These are phyloP conservation scores for Clausena lansium DNA, from an alignment of 345 rosid species.

Conservation along the genomic window DNA sequence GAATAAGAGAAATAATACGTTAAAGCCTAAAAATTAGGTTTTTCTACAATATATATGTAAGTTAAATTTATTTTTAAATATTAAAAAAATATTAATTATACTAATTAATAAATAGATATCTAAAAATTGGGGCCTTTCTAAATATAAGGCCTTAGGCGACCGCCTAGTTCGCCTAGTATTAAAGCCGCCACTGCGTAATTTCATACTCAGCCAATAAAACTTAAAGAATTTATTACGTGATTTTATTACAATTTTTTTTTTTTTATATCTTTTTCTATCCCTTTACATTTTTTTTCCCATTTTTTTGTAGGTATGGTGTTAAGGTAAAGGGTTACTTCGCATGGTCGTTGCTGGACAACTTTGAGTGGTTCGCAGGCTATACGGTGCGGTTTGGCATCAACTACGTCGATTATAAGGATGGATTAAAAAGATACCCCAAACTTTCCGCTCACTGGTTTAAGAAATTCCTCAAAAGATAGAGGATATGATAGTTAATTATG, in stretches of 20 bases:
- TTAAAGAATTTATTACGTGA: neutral
- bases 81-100: too few relatives aligned
- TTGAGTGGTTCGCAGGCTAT: conserved; percentile 46
- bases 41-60: too few relatives aligned
- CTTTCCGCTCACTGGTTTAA: conserved; percentile 27
- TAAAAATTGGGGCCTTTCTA: too few relatives aligned
- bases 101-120: too few relatives aligned
- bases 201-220: neutral
- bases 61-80: too few relatives aligned
- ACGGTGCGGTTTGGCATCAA: conserved; percentile 40
- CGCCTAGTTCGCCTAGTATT: too few relatives aligned
- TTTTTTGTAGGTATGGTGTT: conserved; percentile 25
- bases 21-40: too few relatives aligned
- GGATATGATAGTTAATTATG: neutral
- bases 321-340: conserved; percentile 46
- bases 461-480: conserved; percentile 27
- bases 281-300: neutral
- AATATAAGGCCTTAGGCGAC: too few relatives aligned
- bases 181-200: too few relatives aligned
- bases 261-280: too few relatives aligned
- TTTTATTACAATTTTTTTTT: neutral
- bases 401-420: conserved; percentile 35
- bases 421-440: conserved; percentile 40
- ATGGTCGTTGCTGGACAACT: conserved; percentile 59
- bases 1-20: too few relatives aligned